These are phyloP conservation scores for Phytophthora sansomeana DNA, from an alignment of 352 stramenopile genomes.

Conservation along the genomic window DNA sequence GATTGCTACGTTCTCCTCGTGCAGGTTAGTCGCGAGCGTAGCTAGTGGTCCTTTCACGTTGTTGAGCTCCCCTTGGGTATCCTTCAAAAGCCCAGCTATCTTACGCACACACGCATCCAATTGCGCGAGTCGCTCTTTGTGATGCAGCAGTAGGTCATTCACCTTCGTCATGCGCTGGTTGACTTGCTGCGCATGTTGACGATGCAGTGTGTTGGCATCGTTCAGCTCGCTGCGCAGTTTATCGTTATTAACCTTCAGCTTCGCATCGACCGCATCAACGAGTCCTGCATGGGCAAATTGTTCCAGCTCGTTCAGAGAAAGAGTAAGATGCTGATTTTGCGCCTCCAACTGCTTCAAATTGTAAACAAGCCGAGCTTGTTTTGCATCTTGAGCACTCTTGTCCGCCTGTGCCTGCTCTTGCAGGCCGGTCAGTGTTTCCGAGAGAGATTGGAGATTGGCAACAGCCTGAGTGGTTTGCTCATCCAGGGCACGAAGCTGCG, in stretches of 20 bases:
- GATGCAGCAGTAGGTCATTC: conserved; percentile 41
- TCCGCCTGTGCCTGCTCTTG: conserved; percentile 34
- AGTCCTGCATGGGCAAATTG: conserved; percentile 53
- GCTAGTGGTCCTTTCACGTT: conserved; percentile 62
- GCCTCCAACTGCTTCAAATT: conserved; percentile 41
- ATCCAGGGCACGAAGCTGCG: conserved; percentile 34
- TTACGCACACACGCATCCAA: conserved; percentile 46
- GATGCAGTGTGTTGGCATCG: conserved; percentile 25
- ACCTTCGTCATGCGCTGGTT: conserved; percentile 42
- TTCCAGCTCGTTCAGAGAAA: conserved; percentile 51
- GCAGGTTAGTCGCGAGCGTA: conserved; percentile 65
- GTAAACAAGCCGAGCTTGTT: conserved; percentile 22
- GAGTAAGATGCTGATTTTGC: conserved; percentile 37
- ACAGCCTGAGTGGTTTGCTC: conserved; percentile 31
- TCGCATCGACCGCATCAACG: conserved; percentile 44
- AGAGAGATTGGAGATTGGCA: conserved; percentile 29
- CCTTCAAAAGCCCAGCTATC: conserved; percentile 31
- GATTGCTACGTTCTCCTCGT: conserved; percentile 76
- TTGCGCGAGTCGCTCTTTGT: conserved; percentile 45
- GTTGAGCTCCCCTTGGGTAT: conserved; percentile 49
- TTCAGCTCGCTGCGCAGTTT: conserved; percentile 39
- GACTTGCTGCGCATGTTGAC: conserved; percentile 35
- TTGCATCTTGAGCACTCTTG: conserved; percentile 26
- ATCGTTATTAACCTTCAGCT: conserved; percentile 37
- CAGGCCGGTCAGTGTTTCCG: conserved; percentile 21